A percentile compares a stretch with the other conserved stretches of the same genome.
Conservation (phyloP, 2,329 filamentous ascomycete species). For the Chalara sp. region DNA sequence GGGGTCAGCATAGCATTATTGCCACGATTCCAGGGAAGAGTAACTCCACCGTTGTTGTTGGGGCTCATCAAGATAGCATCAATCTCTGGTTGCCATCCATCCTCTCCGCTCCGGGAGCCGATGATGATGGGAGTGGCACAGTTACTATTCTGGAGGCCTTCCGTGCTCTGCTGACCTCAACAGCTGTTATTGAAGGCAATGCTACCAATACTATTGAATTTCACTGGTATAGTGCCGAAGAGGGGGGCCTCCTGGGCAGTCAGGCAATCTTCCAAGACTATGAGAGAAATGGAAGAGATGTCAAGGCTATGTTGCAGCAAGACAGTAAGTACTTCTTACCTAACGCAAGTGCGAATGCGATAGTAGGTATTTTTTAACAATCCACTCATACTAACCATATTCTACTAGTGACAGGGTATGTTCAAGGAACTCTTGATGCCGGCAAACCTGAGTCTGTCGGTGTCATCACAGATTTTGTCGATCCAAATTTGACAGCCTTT, state of each 20-base stretch:
- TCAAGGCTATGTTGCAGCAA: conserved; percentile 97
- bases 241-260: conserved; percentile 79
- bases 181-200: conserved; percentile 63
- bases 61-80: conserved; percentile 91
- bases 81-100: conserved; percentile 85
- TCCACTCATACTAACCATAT: background rate
- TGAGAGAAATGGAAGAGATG: conserved; percentile 61
- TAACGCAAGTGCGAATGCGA: background rate
- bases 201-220: conserved; percentile 87
- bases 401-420: conserved; percentile 71
- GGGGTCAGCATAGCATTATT: conserved; percentile 88
- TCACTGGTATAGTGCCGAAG: conserved; percentile 92
- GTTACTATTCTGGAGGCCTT: conserved; percentile 93
- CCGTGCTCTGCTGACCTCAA: conserved; percentile 68
- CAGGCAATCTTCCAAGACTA: conserved; percentile 86
- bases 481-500: conserved; percentile 74
- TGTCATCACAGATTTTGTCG: conserved; percentile 88
- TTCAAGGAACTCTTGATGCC: conserved; percentile 74
- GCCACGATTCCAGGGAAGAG: conserved; percentile 82
- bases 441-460: conserved; percentile 81
- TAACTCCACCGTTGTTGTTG: conserved; percentile 79
- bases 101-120: conserved; percentile 82
- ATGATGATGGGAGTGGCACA: conserved; percentile 88
- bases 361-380: too few species aligned
- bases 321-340: conserved; percentile 45